Evolutionary conservation across 2,329 filamentous ascomycete genomes (phyloP).

Genomic region (Colletotrichum sp.): DNA sequence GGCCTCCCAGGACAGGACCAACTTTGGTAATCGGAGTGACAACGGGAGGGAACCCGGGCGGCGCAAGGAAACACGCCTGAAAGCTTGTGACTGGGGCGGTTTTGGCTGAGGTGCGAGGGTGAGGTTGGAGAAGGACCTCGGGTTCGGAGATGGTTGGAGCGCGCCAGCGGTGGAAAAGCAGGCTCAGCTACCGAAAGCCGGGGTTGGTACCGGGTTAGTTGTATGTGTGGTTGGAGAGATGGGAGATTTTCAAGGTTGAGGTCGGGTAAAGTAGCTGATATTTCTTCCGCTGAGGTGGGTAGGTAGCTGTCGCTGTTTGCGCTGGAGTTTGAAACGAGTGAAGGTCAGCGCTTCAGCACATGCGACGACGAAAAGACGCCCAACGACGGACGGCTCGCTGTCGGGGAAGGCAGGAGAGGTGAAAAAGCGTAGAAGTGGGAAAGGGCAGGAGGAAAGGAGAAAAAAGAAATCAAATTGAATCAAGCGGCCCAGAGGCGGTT

Average conservation of each 20-base stretch:
- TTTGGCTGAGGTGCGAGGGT: background rate
- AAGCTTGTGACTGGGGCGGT: constrained; percentile 17
- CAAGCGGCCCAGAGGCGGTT: background rate
- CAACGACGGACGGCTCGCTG: background rate
- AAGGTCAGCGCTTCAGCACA: background rate
- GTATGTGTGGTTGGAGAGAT: background rate
- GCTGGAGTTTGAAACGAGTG: background rate
- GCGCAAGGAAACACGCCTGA: constrained; percentile 1
- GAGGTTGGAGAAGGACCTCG: constrained; percentile 9
- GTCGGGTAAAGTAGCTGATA: background rate
- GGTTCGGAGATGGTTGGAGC: constrained; percentile 6
- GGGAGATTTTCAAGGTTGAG: background rate
- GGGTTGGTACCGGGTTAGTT: constrained; percentile 11
- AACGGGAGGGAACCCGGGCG: constrained; percentile 3
- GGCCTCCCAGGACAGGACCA: background rate
- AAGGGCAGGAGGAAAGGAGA: background rate
- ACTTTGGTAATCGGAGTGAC: background rate
- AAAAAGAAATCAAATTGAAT: background rate
- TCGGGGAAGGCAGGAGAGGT: background rate
- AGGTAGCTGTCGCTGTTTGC: background rate
- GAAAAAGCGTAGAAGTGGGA: background rate
- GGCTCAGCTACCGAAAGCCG: constrained; percentile 9
- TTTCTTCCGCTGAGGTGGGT: background rate
- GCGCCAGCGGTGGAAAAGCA: background rate
- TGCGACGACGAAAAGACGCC: background rate